These are phyloP conservation scores for Solanum sejunctum DNA, from an alignment of 257 asterid species.

Conservation along the genomic window DNA sequence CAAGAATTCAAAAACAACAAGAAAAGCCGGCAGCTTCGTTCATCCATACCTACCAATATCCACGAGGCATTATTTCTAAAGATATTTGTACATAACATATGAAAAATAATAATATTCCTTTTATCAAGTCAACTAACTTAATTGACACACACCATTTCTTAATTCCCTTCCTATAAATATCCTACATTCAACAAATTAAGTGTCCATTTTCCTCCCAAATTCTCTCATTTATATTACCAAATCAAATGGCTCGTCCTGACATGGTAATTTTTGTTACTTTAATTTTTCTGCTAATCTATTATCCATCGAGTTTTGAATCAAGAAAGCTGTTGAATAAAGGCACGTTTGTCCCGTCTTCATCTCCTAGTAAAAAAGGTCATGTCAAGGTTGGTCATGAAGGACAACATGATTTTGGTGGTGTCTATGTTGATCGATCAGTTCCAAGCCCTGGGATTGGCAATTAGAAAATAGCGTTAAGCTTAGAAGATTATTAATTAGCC, in stretches of 20 bases:
- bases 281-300: background rate
- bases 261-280: background rate
- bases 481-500: background rate
- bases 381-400: background rate
- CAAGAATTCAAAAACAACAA: background rate
- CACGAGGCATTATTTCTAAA: slow-evolving; percentile 14
- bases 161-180: background rate
- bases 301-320: background rate
- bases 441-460: background rate
- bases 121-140: background rate
- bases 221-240: background rate
- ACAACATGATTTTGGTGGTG: background rate
- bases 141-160: background rate
- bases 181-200: background rate
- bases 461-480: background rate
- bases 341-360: background rate
- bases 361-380: background rate
- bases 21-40: slow-evolving; percentile 21
- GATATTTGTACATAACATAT: background rate
- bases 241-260: background rate
- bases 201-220: background rate
- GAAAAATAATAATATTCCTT: background rate
- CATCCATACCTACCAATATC: slow-evolving; percentile 9
- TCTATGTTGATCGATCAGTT: background rate
- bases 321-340: background rate